Conservation (phyloP, 352 stramenopile genomes). For the Plasmopara viticola region DNA sequence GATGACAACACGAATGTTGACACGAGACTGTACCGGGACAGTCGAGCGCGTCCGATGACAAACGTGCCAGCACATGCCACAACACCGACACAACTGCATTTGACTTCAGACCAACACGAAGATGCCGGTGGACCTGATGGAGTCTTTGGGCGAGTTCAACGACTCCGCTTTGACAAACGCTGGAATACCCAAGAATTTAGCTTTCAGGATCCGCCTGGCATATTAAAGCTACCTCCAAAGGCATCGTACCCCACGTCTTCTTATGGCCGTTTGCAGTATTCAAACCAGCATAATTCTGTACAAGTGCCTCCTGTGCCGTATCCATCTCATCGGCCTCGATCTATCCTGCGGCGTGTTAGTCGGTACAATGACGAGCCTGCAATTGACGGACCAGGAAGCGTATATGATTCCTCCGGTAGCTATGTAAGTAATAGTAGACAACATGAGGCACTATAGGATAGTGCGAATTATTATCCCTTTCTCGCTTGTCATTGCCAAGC, state of each 20-base stretch:
- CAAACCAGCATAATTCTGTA: constrained; percentile 8
- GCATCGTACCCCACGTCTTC: constrained; percentile 19
- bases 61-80: constrained; percentile 9
- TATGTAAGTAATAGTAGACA: not conserved
- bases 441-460: not conserved
- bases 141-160: constrained; percentile 53
- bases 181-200: constrained; percentile 56
- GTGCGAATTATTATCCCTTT: not conserved
- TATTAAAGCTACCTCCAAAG: constrained; percentile 7
- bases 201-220: constrained; percentile 20
- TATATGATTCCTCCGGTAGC: not conserved
- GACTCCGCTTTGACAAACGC: constrained; percentile 49
- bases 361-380: constrained; percentile 44
- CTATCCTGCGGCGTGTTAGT: constrained; percentile 49
- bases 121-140: constrained; percentile 37
- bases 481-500: not conserved
- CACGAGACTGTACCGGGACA: constrained; percentile 37
- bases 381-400: constrained; percentile 17
- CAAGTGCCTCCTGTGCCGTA: constrained; percentile 15
- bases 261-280: constrained; percentile 22
- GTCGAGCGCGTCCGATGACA: constrained; percentile 16
- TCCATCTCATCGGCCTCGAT: constrained; percentile 19
- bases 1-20: constrained; percentile 45
- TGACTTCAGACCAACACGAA: constrained; percentile 30
- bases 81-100: not conserved